Conservation (phyloP, 345 rosid genomes). For the Lepidium aucheri region DNA sequence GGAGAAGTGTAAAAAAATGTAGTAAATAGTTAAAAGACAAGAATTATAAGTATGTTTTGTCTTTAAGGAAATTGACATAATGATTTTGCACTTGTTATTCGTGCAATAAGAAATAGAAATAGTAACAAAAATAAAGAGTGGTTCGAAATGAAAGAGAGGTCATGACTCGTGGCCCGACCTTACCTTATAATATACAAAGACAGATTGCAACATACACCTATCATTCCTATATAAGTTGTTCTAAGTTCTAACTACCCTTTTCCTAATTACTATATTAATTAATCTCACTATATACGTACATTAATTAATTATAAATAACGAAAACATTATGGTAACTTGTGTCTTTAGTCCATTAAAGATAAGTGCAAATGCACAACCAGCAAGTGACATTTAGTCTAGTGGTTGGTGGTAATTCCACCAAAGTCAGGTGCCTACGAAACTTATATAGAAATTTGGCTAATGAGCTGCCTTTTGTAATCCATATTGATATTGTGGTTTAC, state of each 20-base stretch:
- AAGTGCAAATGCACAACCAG: too few relatives aligned
- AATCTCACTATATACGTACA: too few relatives aligned
- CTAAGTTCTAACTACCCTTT: constrained; percentile 19
- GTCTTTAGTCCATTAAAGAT: too few relatives aligned
- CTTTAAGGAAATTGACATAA: background rate
- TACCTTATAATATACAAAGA: constrained; percentile 15
- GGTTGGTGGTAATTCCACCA: too few relatives aligned
- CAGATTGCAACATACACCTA: constrained; percentile 23
- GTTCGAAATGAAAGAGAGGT: constrained; percentile 7
- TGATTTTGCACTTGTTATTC: background rate
- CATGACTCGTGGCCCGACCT: constrained; percentile 10
- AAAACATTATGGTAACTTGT: background rate
- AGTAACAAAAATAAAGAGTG: background rate
- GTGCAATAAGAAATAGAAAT: background rate
- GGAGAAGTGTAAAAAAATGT: background rate
- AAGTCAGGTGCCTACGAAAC: too few relatives aligned
- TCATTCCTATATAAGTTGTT: constrained; percentile 17
- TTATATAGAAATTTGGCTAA: too few relatives aligned
- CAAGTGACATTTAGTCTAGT: too few relatives aligned
- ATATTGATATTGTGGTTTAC: too few relatives aligned
- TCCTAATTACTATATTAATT: background rate
- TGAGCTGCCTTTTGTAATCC: too few relatives aligned
- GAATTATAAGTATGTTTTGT: background rate
- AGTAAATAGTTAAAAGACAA: background rate
- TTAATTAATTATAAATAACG: too few relatives aligned